These are phyloP conservation scores for Zymoseptoria brevis DNA, from an alignment of 2,329 filamentous ascomycete genomes.

Conservation along the genomic window DNA sequence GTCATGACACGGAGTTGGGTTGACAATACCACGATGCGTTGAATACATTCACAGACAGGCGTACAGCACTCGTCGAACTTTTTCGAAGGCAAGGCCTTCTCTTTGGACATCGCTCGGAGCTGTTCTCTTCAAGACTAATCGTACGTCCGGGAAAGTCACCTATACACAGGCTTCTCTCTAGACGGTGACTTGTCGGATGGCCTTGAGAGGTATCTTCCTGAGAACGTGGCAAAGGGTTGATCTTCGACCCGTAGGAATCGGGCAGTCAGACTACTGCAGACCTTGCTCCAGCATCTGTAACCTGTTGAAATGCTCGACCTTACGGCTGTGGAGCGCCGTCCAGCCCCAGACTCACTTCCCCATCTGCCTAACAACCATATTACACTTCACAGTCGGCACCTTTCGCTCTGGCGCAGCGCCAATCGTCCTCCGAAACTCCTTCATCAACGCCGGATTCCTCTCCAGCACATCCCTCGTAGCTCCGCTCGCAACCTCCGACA, in stretches of 20 bases:
- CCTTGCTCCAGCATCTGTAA: not conserved
- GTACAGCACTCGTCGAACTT: not conserved
- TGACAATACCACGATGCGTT: not conserved
- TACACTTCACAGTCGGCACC: slow-evolving; percentile 22
- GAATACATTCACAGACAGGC: not conserved
- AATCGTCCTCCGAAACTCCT: slow-evolving; percentile 8
- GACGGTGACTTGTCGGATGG: too few relatives aligned
- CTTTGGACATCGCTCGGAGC: too few relatives aligned
- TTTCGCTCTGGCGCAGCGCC: slow-evolving; percentile 9
- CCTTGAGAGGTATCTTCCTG: too few relatives aligned
- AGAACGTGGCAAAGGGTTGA: too few relatives aligned
- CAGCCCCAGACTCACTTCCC: not conserved
- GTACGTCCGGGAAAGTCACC: too few relatives aligned
- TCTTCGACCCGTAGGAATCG: too few relatives aligned
- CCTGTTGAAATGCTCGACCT: not conserved
- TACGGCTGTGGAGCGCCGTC: too few relatives aligned
- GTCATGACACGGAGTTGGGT: not conserved
- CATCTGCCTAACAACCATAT: slow-evolving; percentile 21
- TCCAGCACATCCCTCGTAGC: slow-evolving; percentile 21
- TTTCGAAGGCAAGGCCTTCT: not conserved
- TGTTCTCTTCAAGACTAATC: too few relatives aligned
- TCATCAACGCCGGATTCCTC: slow-evolving; percentile 22
- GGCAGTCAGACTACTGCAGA: too few relatives aligned
- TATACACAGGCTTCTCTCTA: too few relatives aligned
- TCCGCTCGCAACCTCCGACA: slow-evolving; percentile 18